These are phyloP conservation scores for Grammothele lineata DNA, from an alignment of 768 basidiomycete genomes.

Conservation along the genomic window DNA sequence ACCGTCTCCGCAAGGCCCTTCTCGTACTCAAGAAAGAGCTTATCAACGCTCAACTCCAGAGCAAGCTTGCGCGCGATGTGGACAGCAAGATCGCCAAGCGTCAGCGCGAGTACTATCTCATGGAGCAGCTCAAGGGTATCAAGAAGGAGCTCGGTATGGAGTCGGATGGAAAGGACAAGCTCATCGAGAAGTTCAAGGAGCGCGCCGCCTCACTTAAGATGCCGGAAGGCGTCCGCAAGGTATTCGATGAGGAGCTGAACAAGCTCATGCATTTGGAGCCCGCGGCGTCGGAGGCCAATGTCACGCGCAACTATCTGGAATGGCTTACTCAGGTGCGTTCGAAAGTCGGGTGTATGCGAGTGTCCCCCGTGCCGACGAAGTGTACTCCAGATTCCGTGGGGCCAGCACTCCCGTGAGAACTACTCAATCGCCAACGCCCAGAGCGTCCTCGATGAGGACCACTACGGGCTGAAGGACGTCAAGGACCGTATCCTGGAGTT, in stretches of 20 bases:
- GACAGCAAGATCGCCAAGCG: slow-evolving; percentile 93
- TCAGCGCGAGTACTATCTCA: slow-evolving; percentile 91
- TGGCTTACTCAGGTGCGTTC: slow-evolving; percentile 74
- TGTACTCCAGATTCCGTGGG: slow-evolving; percentile 84
- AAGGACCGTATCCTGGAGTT: slow-evolving; percentile 95
- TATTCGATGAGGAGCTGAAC: slow-evolving; percentile 93
- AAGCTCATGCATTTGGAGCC: slow-evolving; percentile 90
- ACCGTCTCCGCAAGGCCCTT: slow-evolving; percentile 84
- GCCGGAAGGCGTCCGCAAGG: slow-evolving; percentile 86
- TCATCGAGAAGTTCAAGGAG: slow-evolving; percentile 90
- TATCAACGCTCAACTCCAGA: slow-evolving; percentile 93
- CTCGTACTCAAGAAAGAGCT: slow-evolving; percentile 96
- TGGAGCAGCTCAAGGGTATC: slow-evolving; percentile 95
- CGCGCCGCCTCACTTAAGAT: slow-evolving; percentile 78
- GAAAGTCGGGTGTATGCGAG: neutral
- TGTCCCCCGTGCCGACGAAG: no score
- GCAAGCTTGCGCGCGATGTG: slow-evolving; percentile 88
- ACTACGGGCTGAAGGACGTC: slow-evolving; percentile 89
- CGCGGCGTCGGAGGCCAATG: slow-evolving; percentile 88
- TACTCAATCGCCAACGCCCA: slow-evolving; percentile 82
- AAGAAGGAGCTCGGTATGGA: slow-evolving; percentile 97
- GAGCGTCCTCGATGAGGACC: slow-evolving; percentile 87
- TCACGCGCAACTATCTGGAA: slow-evolving; percentile 91
- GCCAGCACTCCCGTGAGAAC: slow-evolving; percentile 89
- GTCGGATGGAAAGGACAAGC: slow-evolving; percentile 89